phyloP scores from a whole-genome alignment of 768 basidiomycete genomes.

The Russula brevipes region DNA sequence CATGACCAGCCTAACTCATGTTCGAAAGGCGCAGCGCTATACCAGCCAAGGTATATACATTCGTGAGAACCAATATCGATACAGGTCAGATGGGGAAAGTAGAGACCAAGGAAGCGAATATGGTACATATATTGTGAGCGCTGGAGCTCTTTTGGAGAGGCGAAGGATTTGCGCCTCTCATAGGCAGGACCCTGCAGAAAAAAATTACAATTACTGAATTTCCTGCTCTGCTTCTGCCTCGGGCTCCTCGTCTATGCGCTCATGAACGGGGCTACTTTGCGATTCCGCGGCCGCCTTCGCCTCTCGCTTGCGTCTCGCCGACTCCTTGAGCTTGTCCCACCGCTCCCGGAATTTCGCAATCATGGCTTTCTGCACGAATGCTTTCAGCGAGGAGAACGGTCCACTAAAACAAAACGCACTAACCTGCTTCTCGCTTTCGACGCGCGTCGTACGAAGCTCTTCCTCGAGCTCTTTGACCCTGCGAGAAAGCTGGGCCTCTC shows the following conservation, averaged over 20 bases:
- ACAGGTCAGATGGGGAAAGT: constrained; percentile 6
- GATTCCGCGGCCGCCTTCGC: constrained; percentile 54
- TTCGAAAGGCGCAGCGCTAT: not conserved
- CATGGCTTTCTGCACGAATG: constrained; percentile 61
- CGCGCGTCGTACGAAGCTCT: constrained; percentile 54
- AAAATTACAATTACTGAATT: constrained; percentile 15
- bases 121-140: constrained; percentile 18
- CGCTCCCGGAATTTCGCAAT: constrained; percentile 78
- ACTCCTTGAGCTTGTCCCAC: constrained; percentile 88
- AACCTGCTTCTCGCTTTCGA: constrained; percentile 82
- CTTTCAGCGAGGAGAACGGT: constrained; percentile 18
- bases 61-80: constrained; percentile 19
- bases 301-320: constrained; percentile 80
- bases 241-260: constrained; percentile 65
- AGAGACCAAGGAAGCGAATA: constrained; percentile 11
- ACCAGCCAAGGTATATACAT: constrained; percentile 15
- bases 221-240: constrained; percentile 59
- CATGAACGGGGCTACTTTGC: constrained; percentile 45
- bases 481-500: constrained; percentile 47
- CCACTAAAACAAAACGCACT: constrained; percentile 27
- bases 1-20: constrained; percentile 2
- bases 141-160: constrained; percentile 7
- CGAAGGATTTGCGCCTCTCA: not conserved
- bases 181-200: not conserved
- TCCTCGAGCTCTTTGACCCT: constrained; percentile 74